phyloP scores from a whole-genome alignment of 2,329 filamentous ascomycete species.

The Paraphoma sp. region DNA sequence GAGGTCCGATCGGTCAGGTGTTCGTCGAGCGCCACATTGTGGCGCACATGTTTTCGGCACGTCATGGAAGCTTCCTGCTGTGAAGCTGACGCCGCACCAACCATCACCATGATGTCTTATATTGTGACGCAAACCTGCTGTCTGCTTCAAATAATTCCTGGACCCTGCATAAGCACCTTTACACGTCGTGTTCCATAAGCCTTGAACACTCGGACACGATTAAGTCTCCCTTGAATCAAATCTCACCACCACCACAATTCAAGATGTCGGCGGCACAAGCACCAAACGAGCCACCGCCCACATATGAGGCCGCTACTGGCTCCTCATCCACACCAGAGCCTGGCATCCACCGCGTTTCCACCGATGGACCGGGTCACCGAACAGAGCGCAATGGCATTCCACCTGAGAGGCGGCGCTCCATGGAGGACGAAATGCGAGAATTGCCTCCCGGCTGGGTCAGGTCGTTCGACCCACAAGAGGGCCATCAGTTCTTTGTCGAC shows the following conservation, averaged over 20 bases:
- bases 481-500: constrained; percentile 70
- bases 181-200: background rate
- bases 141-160: background rate
- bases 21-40: background rate
- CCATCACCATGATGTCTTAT: constrained; percentile 1
- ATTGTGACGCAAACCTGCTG: background rate
- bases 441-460: constrained; percentile 65
- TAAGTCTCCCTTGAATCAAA: background rate
- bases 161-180: background rate
- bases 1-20: background rate
- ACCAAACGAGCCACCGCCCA: constrained; percentile 40
- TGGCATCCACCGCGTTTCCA: constrained; percentile 36
- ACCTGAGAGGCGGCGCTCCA: constrained; percentile 59
- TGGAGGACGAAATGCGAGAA: constrained; percentile 66
- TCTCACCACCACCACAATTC: background rate
- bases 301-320: constrained; percentile 40
- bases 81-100: constrained; percentile 5
- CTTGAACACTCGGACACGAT: background rate
- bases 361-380: constrained; percentile 34
- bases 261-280: constrained; percentile 30
- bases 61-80: constrained; percentile 2
- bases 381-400: constrained; percentile 61
- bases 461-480: constrained; percentile 59
- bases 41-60: background rate
- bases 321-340: constrained; percentile 29